phyloP scores from a whole-genome alignment of 2,329 filamentous ascomycete genomes.

The Colletotrichum spinosum region DNA sequence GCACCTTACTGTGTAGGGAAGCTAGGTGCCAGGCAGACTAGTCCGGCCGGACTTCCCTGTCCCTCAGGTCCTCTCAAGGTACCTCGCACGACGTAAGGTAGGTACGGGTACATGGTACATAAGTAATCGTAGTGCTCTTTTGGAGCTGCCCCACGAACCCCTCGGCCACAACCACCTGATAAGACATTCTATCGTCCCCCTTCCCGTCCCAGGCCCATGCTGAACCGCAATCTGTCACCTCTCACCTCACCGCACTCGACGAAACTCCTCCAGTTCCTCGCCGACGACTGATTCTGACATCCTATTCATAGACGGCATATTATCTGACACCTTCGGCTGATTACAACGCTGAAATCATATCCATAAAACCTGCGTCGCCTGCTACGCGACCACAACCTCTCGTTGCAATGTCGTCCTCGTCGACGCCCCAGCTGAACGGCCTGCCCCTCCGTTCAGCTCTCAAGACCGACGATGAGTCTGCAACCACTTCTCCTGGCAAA shows the following conservation, averaged over 20 bases:
- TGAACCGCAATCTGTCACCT: slow-evolving; percentile 33
- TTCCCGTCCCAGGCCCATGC: neutral
- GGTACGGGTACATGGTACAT: too few relatives aligned
- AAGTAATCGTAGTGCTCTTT: neutral
- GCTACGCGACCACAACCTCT: neutral
- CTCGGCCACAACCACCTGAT: slow-evolving; percentile 21
- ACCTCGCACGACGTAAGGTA: too few relatives aligned
- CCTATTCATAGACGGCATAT: neutral
- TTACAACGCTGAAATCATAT: neutral
- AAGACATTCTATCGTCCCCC: slow-evolving; percentile 26
- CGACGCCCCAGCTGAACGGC: slow-evolving; percentile 28
- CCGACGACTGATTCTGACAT: slow-evolving; percentile 15
- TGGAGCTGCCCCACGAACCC: slow-evolving; percentile 29
- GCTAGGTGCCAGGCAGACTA: too few relatives aligned
- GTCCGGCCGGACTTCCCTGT: too few relatives aligned
- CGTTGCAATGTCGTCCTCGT: slow-evolving; percentile 36
- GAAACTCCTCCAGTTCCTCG: slow-evolving; percentile 13
- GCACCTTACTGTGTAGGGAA: too few relatives aligned
- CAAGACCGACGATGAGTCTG: slow-evolving; percentile 57
- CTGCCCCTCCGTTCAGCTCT: slow-evolving; percentile 55
- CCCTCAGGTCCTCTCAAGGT: too few relatives aligned
- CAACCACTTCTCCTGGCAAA: slow-evolving; percentile 54
- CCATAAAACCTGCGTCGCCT: neutral
- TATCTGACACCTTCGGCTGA: slow-evolving; percentile 4
- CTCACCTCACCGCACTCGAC: slow-evolving; percentile 20